phyloP scores from a whole-genome alignment of 352 stramenopile genomes.

The Globisporangium heterothallicum region DNA sequence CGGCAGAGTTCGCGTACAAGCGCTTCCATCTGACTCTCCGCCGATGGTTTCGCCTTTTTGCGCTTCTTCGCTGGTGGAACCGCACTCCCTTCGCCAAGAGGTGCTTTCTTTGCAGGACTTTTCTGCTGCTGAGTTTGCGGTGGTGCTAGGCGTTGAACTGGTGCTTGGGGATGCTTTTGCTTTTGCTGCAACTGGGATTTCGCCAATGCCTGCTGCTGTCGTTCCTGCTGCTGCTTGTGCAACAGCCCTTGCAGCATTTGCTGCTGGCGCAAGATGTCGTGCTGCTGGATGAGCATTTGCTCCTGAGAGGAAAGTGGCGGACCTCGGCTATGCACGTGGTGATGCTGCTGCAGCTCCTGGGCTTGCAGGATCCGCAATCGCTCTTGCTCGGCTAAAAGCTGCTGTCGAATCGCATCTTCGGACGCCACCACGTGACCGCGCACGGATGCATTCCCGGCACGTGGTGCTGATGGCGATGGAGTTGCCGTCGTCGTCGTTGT shows the following conservation, averaged over 20 bases:
- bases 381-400: conserved; percentile 45
- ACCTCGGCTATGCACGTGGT: conserved; percentile 9
- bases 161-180: conserved; percentile 5
- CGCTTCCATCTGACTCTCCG: conserved; percentile 57
- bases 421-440: conserved; percentile 12
- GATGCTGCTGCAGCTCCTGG: conserved; percentile 30
- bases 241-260: conserved; percentile 33
- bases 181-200: conserved; percentile 13
- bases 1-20: conserved; percentile 51
- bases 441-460: neutral
- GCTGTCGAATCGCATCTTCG: conserved; percentile 34
- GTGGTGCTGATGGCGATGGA: no score
- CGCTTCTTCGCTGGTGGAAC: conserved; percentile 25
- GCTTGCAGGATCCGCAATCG: conserved; percentile 26
- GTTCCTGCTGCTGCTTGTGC: conserved; percentile 27
- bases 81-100: neutral
- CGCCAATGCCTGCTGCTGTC: conserved; percentile 6
- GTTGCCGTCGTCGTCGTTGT: neutral
- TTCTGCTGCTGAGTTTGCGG: conserved; percentile 6
- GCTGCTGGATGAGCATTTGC: conserved; percentile 35
- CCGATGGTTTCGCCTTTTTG: conserved; percentile 30
- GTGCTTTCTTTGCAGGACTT: conserved; percentile 4
- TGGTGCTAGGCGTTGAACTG: neutral
- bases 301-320: conserved; percentile 20
- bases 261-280: conserved; percentile 44